Evolutionary conservation across 805 yeast genomes (phyloP).

Genomic region (Nakazawaea ambrosiae): DNA sequence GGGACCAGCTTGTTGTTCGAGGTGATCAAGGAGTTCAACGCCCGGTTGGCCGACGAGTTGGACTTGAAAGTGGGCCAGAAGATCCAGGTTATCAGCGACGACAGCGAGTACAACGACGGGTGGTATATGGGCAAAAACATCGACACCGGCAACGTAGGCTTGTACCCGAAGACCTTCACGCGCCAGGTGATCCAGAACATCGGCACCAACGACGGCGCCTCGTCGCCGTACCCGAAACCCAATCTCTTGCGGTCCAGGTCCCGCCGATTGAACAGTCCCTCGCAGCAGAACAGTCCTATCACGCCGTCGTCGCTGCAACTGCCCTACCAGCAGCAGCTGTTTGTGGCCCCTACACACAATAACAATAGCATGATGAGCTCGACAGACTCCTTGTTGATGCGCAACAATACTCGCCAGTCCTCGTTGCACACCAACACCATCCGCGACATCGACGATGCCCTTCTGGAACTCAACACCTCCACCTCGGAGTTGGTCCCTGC

Average conservation of each 20-base stretch:
- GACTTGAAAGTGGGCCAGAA: conserved; percentile 76
- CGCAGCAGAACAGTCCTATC: conserved; percentile 10
- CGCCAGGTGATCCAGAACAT: conserved; percentile 30
- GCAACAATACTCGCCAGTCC: conserved; percentile 20
- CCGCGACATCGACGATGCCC: conserved; percentile 67
- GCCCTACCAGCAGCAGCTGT: not conserved
- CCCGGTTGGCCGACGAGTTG: conserved; percentile 87
- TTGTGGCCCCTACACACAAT: not conserved
- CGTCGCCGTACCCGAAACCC: conserved; percentile 25
- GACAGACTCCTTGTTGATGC: conserved; percentile 2
- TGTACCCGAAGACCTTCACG: conserved; percentile 89
- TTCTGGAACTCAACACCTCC: conserved; percentile 41
- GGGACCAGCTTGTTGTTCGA: conserved; percentile 23
- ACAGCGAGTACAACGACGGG: conserved; percentile 89
- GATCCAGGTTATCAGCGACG: conserved; percentile 86
- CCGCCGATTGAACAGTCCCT: conserved; percentile 33
- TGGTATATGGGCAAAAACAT: conserved; percentile 92
- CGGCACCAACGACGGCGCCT: not conserved
- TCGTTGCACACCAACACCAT: conserved; percentile 45
- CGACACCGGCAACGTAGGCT: conserved; percentile 66
- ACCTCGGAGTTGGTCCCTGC: conserved; percentile 10
- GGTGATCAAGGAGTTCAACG: conserved; percentile 81
- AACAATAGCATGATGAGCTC: not conserved
- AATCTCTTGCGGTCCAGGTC: conserved; percentile 52
- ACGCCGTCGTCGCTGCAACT: conserved; percentile 14